These are phyloP conservation scores for Acacia concinna DNA, from an alignment of 331 rosid species.

Conservation along the genomic window DNA sequence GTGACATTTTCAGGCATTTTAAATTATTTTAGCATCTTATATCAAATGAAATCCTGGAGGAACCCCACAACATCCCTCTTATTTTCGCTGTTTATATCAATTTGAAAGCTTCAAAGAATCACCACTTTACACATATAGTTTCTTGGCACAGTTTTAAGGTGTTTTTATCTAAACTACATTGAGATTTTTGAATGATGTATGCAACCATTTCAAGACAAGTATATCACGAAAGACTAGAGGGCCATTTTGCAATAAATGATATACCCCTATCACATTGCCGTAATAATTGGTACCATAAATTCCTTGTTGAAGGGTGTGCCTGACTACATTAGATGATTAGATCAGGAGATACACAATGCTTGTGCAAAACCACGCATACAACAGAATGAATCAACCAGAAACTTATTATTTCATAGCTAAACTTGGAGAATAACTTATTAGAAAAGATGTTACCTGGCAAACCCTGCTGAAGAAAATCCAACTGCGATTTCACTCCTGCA, in stretches of 20 bases:
- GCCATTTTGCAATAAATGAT: conserved; percentile 1
- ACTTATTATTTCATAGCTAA: conserved; percentile 17
- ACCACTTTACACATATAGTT: neutral
- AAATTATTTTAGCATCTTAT: conserved; percentile 10
- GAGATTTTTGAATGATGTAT: neutral
- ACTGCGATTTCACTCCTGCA: conserved; percentile 76
- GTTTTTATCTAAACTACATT: neutral
- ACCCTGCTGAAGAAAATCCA: conserved; percentile 91
- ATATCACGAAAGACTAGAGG: neutral
- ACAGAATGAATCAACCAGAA: conserved; percentile 10
- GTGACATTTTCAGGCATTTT: neutral
- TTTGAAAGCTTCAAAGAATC: neutral
- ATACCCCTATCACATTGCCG: conserved; percentile 17
- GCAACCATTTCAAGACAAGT: conserved; percentile 15
- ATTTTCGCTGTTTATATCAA: neutral
- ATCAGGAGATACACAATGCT: conserved; percentile 21
- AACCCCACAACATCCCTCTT: neutral
- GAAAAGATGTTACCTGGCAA: conserved; percentile 69
- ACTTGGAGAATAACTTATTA: neutral
- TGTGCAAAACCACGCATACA: conserved; percentile 14
- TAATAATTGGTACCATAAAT: conserved; percentile 6
- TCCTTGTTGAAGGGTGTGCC: conserved; percentile 11
- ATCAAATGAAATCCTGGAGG: neutral
- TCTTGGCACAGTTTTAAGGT: neutral
- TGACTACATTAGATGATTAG: conserved; percentile 13